Conservation (phyloP, 2,329 filamentous ascomycete species). For the Penicillium sp. region DNA sequence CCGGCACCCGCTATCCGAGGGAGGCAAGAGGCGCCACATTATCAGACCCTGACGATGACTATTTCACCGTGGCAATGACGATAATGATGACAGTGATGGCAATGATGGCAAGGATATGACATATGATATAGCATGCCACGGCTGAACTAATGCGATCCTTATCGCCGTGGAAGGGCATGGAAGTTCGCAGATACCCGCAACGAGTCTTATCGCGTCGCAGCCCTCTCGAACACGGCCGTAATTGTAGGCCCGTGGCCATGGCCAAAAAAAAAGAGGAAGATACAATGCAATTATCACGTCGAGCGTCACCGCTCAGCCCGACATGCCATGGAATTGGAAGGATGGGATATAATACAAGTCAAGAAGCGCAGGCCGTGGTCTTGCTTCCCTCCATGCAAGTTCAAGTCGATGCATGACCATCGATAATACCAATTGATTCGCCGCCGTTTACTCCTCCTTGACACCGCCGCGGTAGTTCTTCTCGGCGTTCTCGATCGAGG, state of each 20-base stretch:
- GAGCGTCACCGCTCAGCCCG: not conserved
- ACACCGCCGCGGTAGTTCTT: conserved; percentile 51
- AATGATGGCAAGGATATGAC: not conserved
- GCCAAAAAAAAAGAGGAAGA: not conserved
- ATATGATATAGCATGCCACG: not conserved
- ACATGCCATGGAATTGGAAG: not conserved
- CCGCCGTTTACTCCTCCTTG: conserved; percentile 48
- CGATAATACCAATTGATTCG: not conserved
- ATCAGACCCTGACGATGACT: not conserved
- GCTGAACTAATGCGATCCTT: not conserved
- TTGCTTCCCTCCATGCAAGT: not conserved
- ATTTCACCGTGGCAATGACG: not conserved
- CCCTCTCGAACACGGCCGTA: not conserved
- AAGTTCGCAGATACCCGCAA: not conserved
- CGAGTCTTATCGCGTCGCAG: not conserved
- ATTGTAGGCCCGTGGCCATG: not conserved
- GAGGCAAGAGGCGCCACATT: not conserved
- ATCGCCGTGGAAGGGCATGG: not conserved
- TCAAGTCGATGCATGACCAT: not conserved
- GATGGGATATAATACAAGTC: conserved; percentile 6
- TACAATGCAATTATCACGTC: not conserved
- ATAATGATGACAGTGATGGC: not conserved
- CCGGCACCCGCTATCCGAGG: not conserved
- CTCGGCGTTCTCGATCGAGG: conserved; percentile 58
- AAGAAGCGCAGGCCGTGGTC: not conserved